Conservation (phyloP, 805 yeast genomes). For the Cyberlindnera galapagoensis region DNA sequence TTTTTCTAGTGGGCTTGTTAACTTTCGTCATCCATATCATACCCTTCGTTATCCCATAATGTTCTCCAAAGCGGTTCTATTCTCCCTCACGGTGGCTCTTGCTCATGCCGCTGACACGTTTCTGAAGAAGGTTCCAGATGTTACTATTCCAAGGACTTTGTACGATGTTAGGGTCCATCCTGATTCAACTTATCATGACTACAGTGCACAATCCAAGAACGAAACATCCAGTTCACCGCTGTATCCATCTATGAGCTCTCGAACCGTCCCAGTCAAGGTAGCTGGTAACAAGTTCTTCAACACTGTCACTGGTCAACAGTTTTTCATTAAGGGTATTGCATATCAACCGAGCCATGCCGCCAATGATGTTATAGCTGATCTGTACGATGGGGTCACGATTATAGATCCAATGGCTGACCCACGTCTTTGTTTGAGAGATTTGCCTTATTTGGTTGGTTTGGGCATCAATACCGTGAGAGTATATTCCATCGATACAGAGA, state of each 20-base stretch:
- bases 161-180: not conserved
- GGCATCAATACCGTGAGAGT: slow-evolving; percentile 79
- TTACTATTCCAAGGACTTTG: not conserved
- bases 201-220: not conserved
- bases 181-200: not conserved
- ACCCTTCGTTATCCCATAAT: no score
- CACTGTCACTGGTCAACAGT: slow-evolving; percentile 67
- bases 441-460: slow-evolving; percentile 64
- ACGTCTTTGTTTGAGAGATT: slow-evolving; percentile 68
- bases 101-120: no score
- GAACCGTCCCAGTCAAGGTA: slow-evolving; percentile 44
- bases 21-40: no score
- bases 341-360: slow-evolving; percentile 57
- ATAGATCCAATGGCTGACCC: slow-evolving; percentile 78
- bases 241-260: no score
- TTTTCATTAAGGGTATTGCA: slow-evolving; percentile 83
- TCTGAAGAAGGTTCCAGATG: no score
- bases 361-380: slow-evolving; percentile 29
- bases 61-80: not conserved
- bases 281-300: slow-evolving; percentile 74
- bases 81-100: not conserved
- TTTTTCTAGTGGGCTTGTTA: no score
- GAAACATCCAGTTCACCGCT: no score
- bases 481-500: slow-evolving; percentile 71
- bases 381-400: slow-evolving; percentile 24